A percentile compares a stretch with the other conserved stretches of the same genome.
Conservation (phyloP, 2,329 filamentous ascomycete species). For the Aspergillus caelatus region DNA sequence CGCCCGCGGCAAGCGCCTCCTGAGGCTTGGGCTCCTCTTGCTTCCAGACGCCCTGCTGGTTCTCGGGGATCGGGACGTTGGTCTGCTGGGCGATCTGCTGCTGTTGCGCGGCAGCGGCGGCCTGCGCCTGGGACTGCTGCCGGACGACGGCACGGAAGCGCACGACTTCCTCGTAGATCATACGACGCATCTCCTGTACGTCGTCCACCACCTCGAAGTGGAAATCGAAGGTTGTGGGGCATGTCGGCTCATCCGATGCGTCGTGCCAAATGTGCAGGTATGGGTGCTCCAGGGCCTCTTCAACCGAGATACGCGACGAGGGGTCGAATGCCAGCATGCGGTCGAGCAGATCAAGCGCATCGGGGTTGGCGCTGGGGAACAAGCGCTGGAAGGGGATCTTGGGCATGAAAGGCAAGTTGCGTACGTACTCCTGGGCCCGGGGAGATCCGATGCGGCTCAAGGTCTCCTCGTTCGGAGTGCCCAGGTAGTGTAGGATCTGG, state of each 20-base stretch:
- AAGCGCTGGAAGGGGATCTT: constrained; percentile 87
- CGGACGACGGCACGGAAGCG: constrained; percentile 72
- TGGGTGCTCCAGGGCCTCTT: constrained; percentile 91
- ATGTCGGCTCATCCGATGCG: constrained; percentile 90
- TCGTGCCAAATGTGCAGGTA: constrained; percentile 99
- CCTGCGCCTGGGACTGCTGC: constrained; percentile 50
- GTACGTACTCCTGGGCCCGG: constrained; percentile 95
- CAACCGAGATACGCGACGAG: constrained; percentile 87
- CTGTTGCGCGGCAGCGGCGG: constrained; percentile 35
- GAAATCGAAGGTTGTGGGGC: constrained; percentile 95
- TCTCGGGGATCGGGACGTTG: constrained; percentile 65
- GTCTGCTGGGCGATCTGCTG: constrained; percentile 46
- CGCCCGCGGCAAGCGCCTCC: constrained; percentile 50
- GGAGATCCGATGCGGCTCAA: constrained; percentile 91
- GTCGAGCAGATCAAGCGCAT: constrained; percentile 92
- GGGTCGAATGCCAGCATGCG: constrained; percentile 98
- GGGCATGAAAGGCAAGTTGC: constrained; percentile 91
- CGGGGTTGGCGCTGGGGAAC: constrained; percentile 93
- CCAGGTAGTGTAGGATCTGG: constrained; percentile 97
- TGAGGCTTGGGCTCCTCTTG: constrained; percentile 67
- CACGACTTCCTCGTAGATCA: constrained; percentile 94
- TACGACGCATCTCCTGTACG: constrained; percentile 89
- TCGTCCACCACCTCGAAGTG: constrained; percentile 98
- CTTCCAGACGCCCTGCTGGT: constrained; percentile 57
- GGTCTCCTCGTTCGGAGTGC: constrained; percentile 94